A percentile compares a stretch with the other conserved stretches of the same genome.
These are phyloP conservation scores for Populus hybrid DNA, from an alignment of 441 rosid genomes.

Conservation along the genomic window DNA sequence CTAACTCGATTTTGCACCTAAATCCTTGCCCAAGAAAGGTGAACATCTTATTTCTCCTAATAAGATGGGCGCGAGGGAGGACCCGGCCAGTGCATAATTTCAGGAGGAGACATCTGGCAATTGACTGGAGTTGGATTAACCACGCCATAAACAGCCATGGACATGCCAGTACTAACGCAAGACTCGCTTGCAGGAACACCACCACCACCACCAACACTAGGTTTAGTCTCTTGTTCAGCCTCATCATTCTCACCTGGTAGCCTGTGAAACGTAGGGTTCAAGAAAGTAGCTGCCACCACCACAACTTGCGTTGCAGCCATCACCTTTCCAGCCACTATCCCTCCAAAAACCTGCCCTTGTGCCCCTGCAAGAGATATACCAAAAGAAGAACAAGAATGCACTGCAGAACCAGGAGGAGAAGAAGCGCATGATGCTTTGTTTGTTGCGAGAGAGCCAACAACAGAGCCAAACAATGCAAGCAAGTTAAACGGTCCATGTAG, in stretches of 20 bases:
- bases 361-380: slow-evolving; percentile 37
- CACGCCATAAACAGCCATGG: slow-evolving; percentile 23
- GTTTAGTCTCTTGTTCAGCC: slow-evolving; percentile 20
- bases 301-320: slow-evolving; percentile 34
- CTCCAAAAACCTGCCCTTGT: slow-evolving; percentile 49
- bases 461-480: slow-evolving; percentile 38
- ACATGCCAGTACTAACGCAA: slow-evolving; percentile 17
- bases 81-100: slow-evolving; percentile 30
- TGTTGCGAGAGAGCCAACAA: slow-evolving; percentile 15
- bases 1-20: neutral
- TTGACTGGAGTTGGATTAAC: slow-evolving; percentile 25
- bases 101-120: slow-evolving; percentile 29
- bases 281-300: slow-evolving; percentile 36
- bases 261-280: slow-evolving; percentile 26
- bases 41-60: neutral
- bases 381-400: slow-evolving; percentile 24
- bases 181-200: slow-evolving; percentile 13
- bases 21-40: neutral
- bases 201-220: slow-evolving; percentile 1
- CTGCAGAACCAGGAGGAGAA: neutral
- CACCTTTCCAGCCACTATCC: slow-evolving; percentile 40
- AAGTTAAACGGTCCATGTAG: slow-evolving; percentile 38
- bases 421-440: neutral
- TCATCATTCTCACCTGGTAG: slow-evolving; percentile 20
- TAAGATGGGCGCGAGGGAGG: slow-evolving; percentile 21